These are phyloP conservation scores for Pisolithus sp. DNA, from an alignment of 768 basidiomycete genomes.

Conservation along the genomic window DNA sequence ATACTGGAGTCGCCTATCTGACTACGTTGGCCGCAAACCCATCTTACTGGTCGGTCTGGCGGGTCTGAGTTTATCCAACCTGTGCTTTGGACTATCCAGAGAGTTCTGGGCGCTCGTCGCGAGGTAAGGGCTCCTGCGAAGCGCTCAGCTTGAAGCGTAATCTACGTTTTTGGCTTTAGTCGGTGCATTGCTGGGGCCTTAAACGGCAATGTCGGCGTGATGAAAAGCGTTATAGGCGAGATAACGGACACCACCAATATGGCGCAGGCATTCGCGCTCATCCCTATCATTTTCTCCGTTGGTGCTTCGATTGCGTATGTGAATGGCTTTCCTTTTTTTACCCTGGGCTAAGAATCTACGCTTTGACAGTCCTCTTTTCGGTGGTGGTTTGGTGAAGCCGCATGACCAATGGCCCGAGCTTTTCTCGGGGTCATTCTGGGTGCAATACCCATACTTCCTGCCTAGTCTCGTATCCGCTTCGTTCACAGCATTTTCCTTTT, in stretches of 20 bases:
- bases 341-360: not conserved
- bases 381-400: conserved; percentile 50
- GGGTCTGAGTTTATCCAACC: conserved; percentile 64
- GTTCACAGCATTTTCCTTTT: conserved; percentile 9
- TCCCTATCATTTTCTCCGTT: conserved; percentile 25
- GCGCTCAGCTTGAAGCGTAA: not conserved
- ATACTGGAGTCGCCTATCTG: conserved; percentile 71
- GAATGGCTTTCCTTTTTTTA: not conserved
- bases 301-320: conserved; percentile 28
- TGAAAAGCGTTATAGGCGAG: conserved; percentile 67
- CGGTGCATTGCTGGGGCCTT: conserved; percentile 31
- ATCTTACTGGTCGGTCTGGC: conserved; percentile 61
- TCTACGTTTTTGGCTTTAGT: conserved; percentile 14
- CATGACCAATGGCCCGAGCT: conserved; percentile 46
- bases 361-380: conserved; percentile 46
- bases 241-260: conserved; percentile 38
- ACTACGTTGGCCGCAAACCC: conserved; percentile 68
- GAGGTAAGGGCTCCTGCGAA: conserved; percentile 23
- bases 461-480: conserved; percentile 23
- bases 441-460: conserved; percentile 31
- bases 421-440: conserved; percentile 38
- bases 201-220: conserved; percentile 45
- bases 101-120: conserved; percentile 61
- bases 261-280: conserved; percentile 29
- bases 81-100: conserved; percentile 65